Evolutionary conservation across 2,329 filamentous ascomycete species (phyloP), one percentile per base, ranked within the genome.

Genomic region (Dactylellina sp.): DNA sequence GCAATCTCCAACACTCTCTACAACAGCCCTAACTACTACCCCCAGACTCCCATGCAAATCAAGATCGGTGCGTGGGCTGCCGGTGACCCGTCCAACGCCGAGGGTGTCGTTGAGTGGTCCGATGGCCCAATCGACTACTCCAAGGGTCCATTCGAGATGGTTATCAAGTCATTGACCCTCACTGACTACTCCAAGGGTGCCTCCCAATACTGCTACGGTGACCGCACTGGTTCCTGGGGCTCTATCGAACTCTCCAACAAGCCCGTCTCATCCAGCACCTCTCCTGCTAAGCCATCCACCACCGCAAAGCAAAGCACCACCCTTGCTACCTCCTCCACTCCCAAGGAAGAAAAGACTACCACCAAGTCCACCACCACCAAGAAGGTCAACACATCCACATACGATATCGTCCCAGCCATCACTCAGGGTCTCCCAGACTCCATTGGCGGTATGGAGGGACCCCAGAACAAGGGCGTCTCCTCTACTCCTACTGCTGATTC

Each of bases 41-140:
- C 95, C 7, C 95, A 99, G 83, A 93, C 93, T 0, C 95, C 95
- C 3, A 97, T 97, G 92, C 90, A 93, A 82, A 84, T 98, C 83
- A 96, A 94, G 82, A 89, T 98, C 78, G 95, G 95, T 75, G 84
- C 90, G 66, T 99, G 95, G 95, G 89, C 92, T 63, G 95, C 93
- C 79, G 95, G 95, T 78, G 95, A 98, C 81, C 82, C 92, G 0
- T 85, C 85, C 28, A 97, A 98, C 81, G 80, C 89, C 0, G 81
- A 85, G n/a, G 95, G 95, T 74, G 55, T 66, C 53, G 39, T 77
- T 83, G 84, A 88, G 76, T 99, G 95, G 95, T 91, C 95, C 66
- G 87, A 90, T 62, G 95, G 95, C 14, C 86, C 87, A 55, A 97
- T 92, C 55, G 88, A 97, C 82, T 99, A 95, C 83, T 85, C 86